Evolutionary conservation across 2,329 filamentous ascomycete genomes (phyloP), one percentile per base, ranked within the genome.

Genomic region (Aureobasidium melanogenum): DNA sequence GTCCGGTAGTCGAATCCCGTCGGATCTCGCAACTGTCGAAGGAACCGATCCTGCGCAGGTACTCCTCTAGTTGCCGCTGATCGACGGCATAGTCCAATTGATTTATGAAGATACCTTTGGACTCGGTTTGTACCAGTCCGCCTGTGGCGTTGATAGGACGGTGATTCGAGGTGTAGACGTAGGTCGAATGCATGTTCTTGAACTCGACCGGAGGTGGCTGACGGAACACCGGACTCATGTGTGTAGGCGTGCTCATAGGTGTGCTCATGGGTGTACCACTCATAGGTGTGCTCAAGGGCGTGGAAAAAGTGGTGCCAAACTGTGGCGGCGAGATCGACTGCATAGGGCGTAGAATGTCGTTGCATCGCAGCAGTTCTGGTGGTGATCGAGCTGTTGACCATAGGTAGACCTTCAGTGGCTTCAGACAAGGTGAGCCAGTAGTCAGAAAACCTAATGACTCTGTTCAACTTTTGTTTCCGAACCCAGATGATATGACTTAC

Each of bases 1-100:
- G 36, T 12, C 60, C 60, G 30, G 28, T 62, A 32, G 41, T n/a
- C 12, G 43, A 30, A 19, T 62, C 44, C 34, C 51, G 32, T 43
- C 51, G 44, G 17, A 62, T 41, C 34, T 62, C 51, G 51, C 50
- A 55, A 41, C 43, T 62, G n/a, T 56, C 60, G 43, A 62, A 32
- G 39, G 17, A 15, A 26, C 60, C 60, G 28, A 47, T 47, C 15
- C 43, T 44, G 60, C 51, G 50, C 47, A 62, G 44, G 34, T 47
- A 41, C 26, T 50, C 51, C 26, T 56, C 34, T 38, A 62, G 60
- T 19, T 55, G 50, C 38, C 41, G 50, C 41, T 47, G 50, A 24
- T 46, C 36, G 26, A 62, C 15, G 10, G 28, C 43, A 41, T 47
- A 62, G 34, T 62, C 60, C 12, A 62, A 34, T n/a, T 55, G 39